Base-by-base conservation (phyloP, 2,329 filamentous ascomycete species). In the Teratosphaeria viscida region DNA sequence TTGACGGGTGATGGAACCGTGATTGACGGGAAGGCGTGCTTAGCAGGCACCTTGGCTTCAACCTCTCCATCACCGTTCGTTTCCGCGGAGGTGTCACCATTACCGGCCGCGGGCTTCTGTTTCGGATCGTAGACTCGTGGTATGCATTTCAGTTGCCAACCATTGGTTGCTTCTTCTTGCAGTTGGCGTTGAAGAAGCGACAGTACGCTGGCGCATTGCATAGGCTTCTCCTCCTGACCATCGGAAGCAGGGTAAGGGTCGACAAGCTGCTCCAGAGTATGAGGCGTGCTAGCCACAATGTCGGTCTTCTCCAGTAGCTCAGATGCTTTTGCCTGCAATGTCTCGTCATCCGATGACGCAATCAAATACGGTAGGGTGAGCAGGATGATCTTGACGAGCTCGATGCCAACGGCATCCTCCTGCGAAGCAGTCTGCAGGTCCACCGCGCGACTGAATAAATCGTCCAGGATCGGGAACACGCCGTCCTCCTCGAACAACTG, bases 341-440 rank as follows among this genome's bases (percentile, higher is more conserved):
- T 84, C 3, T 81, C 79, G 3, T 88, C 87, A 8, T 64, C 60
- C 0, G 86, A 83, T 2, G 89, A 85, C 10, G 86, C 84, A 81
- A 96, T 86, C 58, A 90, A 81, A 73, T 97, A 99, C 0, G 94
- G 92, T 60, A 99, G 88, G 0, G 92, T 96, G 55, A 96, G 84
- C 53, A 97, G 84, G 65, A 99, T 96, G 67, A 96, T 92, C 76
- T 96, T 97, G 73, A 96, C 91, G 37, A 99, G 83, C 76, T 97
- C 94, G 52, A 95, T 76, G 23, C 85, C 84, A 56, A 87, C 76
- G 52, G 83, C 76, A 76, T 97, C 92, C 69, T 96, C 92, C 16
- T 89, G 92, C 67, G 90, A 95, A 7, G 89, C 88, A 47, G 90
- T 96, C 78, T 97, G 92, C 62, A 96, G 79, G 73, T 96, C 91